These are phyloP conservation scores for Entonaema liquescens DNA, from an alignment of 495 filamentous ascomycete species.

Conservation along the genomic window DNA sequence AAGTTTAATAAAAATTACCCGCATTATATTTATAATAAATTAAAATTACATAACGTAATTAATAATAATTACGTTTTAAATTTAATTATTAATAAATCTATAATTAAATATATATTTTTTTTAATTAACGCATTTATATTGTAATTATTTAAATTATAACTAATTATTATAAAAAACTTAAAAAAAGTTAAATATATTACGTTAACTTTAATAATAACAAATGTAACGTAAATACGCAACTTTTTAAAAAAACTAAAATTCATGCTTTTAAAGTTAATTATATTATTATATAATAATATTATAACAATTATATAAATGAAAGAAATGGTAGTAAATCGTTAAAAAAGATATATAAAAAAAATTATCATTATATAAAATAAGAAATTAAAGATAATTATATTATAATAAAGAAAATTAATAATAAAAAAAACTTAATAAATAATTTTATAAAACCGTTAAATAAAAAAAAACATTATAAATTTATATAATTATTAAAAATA, in stretches of 20 bases:
- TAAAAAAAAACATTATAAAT: no score
- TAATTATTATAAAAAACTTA: not conserved
- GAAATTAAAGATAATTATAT: not conserved
- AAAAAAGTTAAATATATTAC: not conserved
- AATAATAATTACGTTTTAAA: not conserved
- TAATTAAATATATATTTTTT: not conserved
- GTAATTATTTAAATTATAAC: not conserved
- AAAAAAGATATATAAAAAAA: not conserved
- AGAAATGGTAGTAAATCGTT: not conserved
- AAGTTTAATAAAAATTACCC: not conserved
- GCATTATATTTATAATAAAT: not conserved
- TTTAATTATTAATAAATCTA: not conserved
- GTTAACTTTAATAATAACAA: not conserved
- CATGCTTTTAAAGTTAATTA: not conserved
- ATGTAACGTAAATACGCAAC: not conserved
- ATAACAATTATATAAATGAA: not conserved
- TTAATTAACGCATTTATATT: not conserved
- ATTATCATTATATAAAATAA: not conserved
- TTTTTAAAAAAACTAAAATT: not conserved
- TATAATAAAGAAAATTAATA: not conserved
- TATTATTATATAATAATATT: not conserved
- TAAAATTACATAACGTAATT: not conserved
- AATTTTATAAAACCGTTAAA: no score
- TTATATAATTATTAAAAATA: no score
- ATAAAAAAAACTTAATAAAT: no score